These are phyloP conservation scores for Nitzschia putrida DNA, from an alignment of 108 stramenopile species.

Conservation along the genomic window DNA sequence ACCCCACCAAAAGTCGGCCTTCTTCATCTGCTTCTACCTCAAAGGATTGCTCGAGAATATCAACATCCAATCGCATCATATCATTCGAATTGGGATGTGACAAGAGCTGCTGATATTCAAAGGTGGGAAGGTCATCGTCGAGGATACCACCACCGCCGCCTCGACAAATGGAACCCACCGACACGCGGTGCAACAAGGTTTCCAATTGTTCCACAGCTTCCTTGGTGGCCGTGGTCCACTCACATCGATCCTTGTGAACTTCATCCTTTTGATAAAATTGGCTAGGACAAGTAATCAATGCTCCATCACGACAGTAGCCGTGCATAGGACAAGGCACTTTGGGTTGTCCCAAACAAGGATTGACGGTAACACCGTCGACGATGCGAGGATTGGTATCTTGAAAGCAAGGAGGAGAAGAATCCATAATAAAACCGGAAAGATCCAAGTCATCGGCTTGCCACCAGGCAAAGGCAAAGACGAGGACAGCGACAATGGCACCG, in stretches of 20 bases:
- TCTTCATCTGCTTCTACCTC: background rate
- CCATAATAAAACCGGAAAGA: background rate
- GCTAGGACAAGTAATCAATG: slow-evolving; percentile 17
- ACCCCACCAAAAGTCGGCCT: slow-evolving; percentile 25
- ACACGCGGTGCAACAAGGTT: background rate
- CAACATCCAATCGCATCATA: background rate
- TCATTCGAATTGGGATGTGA: slow-evolving; percentile 8
- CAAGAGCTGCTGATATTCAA: slow-evolving; percentile 9
- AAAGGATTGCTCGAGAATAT: slow-evolving; percentile 3
- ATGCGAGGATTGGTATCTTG: background rate
- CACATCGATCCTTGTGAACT: background rate
- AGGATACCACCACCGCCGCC: background rate
- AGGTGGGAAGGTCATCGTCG: background rate
- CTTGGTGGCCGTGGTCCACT: background rate
- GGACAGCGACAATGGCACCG: background rate
- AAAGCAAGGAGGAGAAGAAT: background rate
- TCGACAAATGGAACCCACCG: slow-evolving; percentile 13
- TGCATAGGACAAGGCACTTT: slow-evolving; percentile 11
- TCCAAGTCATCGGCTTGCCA: background rate
- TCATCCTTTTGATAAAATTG: slow-evolving; percentile 13
- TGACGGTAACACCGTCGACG: background rate
- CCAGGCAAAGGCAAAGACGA: background rate
- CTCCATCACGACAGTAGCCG: slow-evolving; percentile 24
- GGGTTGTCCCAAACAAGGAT: background rate
- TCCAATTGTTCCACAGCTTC: background rate